Evolutionary conservation across 2,329 filamentous ascomycete genomes (phyloP).

Genomic region (Trichoderma polysporum): DNA sequence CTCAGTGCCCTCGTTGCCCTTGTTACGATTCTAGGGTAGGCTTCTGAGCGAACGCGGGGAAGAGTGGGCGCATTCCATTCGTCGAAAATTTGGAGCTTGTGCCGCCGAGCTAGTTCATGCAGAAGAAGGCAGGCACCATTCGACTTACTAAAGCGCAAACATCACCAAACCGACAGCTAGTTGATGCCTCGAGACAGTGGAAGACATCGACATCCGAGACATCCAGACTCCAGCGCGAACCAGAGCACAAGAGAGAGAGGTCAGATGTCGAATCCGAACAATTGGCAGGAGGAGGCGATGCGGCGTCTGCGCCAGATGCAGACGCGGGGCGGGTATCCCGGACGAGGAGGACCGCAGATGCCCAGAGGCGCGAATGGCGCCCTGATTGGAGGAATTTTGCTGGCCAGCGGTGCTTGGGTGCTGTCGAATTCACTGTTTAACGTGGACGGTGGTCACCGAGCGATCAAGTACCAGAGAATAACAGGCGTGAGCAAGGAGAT

Average conservation of each 20-base stretch:
- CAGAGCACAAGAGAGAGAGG: neutral
- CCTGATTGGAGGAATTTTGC: conserved; percentile 43
- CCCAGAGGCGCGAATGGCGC: conserved; percentile 42
- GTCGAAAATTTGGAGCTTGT: conserved; percentile 3
- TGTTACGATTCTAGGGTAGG: neutral
- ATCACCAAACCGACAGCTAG: neutral
- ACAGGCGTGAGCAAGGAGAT: conserved; percentile 95
- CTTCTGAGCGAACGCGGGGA: neutral
- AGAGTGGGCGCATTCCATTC: conserved; percentile 4
- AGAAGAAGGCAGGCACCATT: neutral
- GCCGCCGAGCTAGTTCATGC: conserved; percentile 6
- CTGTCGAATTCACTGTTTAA: conserved; percentile 66
- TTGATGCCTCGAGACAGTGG: conserved; percentile 14
- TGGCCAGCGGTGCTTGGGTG: conserved; percentile 51
- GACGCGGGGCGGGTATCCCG: conserved; percentile 43
- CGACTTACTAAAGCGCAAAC: conserved; percentile 10
- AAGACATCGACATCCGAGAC: neutral
- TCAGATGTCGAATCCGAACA: conserved; percentile 38
- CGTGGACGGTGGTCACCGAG: conserved; percentile 97
- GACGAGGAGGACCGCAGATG: conserved; percentile 44
- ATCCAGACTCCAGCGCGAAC: neutral
- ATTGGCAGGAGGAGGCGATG: conserved; percentile 52
- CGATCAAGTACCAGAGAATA: conserved; percentile 95
- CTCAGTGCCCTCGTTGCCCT: neutral
- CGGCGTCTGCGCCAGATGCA: conserved; percentile 51